phyloP scores from a whole-genome alignment of 1,284 basidiomycete species.

The Ceratobasidium sp. region DNA sequence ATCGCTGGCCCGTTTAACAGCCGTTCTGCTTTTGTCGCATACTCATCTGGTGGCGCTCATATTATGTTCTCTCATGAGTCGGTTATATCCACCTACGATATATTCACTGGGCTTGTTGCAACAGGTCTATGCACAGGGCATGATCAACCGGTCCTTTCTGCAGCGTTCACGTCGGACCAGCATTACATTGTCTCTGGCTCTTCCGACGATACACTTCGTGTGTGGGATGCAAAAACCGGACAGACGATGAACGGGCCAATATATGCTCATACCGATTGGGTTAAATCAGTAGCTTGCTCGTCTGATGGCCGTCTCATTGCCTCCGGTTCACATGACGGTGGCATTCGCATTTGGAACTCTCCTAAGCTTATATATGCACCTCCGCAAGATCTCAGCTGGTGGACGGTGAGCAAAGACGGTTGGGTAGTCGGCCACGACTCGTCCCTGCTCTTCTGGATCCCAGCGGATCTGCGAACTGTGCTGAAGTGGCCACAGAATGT shows the following conservation, averaged over 20 bases:
- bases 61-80: not conserved
- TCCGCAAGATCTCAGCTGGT: too few relatives aligned
- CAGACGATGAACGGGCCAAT: not conserved
- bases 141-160: not conserved
- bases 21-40: not conserved
- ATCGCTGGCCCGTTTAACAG: not conserved
- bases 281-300: constrained; percentile 18
- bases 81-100: not conserved
- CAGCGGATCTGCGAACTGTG: too few relatives aligned
- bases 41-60: not conserved
- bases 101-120: not conserved
- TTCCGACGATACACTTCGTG: not conserved
- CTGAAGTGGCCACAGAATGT: too few relatives aligned
- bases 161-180: not conserved
- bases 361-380: too few relatives aligned
- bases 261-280: not conserved
- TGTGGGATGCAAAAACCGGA: constrained; percentile 4
- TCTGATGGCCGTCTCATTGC: constrained; percentile 3
- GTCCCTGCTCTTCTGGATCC: too few relatives aligned
- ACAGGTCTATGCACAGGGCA: not conserved
- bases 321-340: constrained; percentile 20
- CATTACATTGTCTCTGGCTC: not conserved
- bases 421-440: too few relatives aligned
- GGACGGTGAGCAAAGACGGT: not conserved
- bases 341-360: constrained; percentile 32